Conservation (phyloP, 2,329 filamentous ascomycete genomes). For the Tolypocladium tundrense region DNA sequence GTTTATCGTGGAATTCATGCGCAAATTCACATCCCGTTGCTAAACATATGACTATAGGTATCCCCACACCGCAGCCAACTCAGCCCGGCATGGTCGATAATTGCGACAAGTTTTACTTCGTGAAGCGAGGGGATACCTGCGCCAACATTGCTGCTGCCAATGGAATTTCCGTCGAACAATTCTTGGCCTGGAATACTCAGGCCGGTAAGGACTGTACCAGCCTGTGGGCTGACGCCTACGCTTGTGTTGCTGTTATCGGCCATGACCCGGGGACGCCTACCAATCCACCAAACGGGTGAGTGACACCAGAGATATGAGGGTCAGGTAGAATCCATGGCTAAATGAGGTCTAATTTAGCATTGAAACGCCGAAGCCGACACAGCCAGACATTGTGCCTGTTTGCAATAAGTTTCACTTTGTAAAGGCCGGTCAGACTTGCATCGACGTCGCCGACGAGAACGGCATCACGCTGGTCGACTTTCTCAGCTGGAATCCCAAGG, state of each 20-base stretch:
- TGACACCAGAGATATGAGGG: too few species aligned
- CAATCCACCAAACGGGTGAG: background rate
- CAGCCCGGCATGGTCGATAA: conserved; percentile 3
- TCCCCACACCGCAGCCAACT: background rate
- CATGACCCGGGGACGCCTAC: background rate
- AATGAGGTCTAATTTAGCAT: background rate
- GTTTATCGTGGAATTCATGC: too few species aligned
- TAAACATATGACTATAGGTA: background rate
- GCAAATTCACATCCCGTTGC: too few species aligned
- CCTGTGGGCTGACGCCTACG: background rate
- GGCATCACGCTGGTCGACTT: conserved; percentile 8
- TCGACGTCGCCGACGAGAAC: conserved; percentile 2
- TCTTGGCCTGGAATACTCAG: background rate
- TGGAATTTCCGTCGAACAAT: too few species aligned
- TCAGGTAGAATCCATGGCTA: too few species aligned
- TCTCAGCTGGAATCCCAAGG: conserved; percentile 9
- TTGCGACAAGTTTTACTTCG: conserved; percentile 1
- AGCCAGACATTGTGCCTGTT: conserved; percentile 8
- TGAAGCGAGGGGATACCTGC: background rate
- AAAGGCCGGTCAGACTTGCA: conserved; percentile 5
- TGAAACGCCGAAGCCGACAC: conserved; percentile 6
- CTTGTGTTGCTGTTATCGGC: background rate
- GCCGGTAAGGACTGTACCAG: background rate
- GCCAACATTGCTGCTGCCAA: background rate
- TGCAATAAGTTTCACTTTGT: conserved; percentile 11